phyloP scores from a whole-genome alignment of 2,329 filamentous ascomycete species.

The Aspergillus pseudoglaucus region DNA sequence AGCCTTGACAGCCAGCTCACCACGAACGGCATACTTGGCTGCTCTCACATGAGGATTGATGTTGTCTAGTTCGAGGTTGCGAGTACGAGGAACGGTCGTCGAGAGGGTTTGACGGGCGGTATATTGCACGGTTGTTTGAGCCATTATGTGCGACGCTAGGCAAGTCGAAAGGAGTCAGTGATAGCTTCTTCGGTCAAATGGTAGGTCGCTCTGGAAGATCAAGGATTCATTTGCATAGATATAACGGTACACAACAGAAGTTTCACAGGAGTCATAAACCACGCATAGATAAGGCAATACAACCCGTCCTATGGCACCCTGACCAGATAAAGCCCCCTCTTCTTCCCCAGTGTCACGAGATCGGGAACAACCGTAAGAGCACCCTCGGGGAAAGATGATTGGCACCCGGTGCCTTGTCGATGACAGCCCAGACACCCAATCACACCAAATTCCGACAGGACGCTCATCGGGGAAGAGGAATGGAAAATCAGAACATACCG shows the following conservation, averaged over 20 bases:
- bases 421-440: not conserved
- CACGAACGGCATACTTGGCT: constrained; percentile 93
- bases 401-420: no score
- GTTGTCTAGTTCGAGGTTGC: constrained; percentile 67
- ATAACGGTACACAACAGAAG: no score
- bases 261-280: no score
- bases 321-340: no score
- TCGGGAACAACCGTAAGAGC: no score
- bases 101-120: constrained; percentile 39
- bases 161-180: not conserved
- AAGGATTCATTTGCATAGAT: no score
- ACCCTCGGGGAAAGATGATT: no score
- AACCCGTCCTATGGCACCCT: no score
- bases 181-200: not conserved
- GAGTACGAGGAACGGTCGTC: constrained; percentile 28
- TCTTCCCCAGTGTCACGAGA: no score
- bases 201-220: no score
- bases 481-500: not conserved
- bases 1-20: constrained; percentile 87
- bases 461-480: constrained; percentile 18
- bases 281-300: no score
- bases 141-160: constrained; percentile 21
- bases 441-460: constrained; percentile 8
- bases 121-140: constrained; percentile 19
- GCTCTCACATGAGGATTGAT: constrained; percentile 85